Conservation (phyloP, 2,329 filamentous ascomycete genomes). For the Xylariaceae sp. region DNA sequence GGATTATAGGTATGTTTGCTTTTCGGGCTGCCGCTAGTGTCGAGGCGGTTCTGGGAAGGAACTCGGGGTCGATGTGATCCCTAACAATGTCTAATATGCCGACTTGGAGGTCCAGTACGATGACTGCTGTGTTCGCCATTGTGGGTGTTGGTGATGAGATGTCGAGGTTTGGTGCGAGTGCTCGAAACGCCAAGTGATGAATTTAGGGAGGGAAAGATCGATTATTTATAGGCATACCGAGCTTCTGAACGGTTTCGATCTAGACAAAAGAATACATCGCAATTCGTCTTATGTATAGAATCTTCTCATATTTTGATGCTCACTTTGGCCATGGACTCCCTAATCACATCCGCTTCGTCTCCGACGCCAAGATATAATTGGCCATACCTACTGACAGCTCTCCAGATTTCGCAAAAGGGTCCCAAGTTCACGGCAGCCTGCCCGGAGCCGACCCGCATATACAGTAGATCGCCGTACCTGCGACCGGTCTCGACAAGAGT, state of each 20-base stretch:
- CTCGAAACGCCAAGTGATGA: no score
- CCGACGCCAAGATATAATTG: conserved; percentile 9
- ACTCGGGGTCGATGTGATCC: conserved; percentile 13
- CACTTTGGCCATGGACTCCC: no score
- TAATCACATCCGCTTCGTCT: not conserved
- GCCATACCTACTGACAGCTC: not conserved
- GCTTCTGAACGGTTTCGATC: not conserved
- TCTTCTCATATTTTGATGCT: conserved; percentile 4
- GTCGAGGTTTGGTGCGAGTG: not conserved
- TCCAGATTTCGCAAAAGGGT: not conserved
- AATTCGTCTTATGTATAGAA: not conserved
- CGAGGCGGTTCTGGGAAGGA: conserved; percentile 24
- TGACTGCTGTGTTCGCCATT: conserved; percentile 31
- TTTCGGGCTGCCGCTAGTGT: conserved; percentile 26
- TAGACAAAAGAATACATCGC: not conserved
- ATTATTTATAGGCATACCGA: not conserved
- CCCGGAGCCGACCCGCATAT: conserved; percentile 17
- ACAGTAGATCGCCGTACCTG: not conserved
- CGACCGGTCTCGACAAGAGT: no score
- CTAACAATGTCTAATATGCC: conserved; percentile 27
- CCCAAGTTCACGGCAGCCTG: not conserved
- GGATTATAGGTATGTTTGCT: conserved; percentile 29
- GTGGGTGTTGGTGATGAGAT: not conserved
- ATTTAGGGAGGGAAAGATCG: not conserved
- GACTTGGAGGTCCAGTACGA: conserved; percentile 36